These are phyloP conservation scores for Pseudogymnoascus sp. DNA, from an alignment of 2,329 filamentous ascomycete species.

Conservation along the genomic window DNA sequence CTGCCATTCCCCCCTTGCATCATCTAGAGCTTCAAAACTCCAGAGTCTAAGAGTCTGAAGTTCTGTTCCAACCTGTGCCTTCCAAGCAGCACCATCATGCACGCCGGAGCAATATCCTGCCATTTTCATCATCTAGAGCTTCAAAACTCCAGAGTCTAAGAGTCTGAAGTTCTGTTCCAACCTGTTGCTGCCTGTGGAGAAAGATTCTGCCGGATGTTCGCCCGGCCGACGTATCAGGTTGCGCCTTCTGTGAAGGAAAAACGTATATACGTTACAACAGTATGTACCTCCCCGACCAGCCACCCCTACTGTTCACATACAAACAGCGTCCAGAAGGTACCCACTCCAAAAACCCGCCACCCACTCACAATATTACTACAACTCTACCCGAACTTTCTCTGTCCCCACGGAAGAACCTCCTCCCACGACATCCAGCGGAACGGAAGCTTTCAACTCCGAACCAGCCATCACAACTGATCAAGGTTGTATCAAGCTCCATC, in stretches of 20 bases:
- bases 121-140: not conserved
- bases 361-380: conserved; percentile 1
- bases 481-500: not conserved
- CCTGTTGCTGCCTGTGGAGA: not conserved
- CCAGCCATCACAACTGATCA: conserved; percentile 1
- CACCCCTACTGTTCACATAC: not conserved
- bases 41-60: not conserved
- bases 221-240: not conserved
- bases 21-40: not conserved
- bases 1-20: not conserved
- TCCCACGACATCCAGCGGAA: conserved; percentile 7
- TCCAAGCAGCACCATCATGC: not conserved
- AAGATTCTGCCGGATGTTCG: not conserved
- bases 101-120: not conserved
- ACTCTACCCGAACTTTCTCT: not conserved
- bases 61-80: not conserved
- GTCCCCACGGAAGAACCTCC: conserved; percentile 8
- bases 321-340: not conserved
- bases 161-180: not conserved
- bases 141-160: not conserved
- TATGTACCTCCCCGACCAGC: not conserved
- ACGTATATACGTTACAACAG: not conserved
- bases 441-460: conserved; percentile 9
- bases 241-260: not conserved
- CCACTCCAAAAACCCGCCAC: not conserved